Conservation (phyloP, 345 rosid species). For the Salix caprea region DNA sequence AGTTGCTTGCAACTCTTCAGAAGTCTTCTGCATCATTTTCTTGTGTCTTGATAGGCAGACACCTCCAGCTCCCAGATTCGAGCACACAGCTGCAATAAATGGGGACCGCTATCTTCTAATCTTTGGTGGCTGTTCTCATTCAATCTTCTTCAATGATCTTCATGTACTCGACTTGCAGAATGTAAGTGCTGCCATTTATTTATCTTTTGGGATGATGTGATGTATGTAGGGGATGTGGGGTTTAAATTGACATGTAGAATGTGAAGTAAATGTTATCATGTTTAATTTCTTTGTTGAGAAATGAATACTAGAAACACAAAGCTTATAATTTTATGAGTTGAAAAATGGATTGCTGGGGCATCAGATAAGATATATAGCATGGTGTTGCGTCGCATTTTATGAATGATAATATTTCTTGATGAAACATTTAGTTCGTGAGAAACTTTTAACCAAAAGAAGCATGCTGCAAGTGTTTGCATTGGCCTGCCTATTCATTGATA, state of each 20-base stretch:
- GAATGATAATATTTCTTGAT: not conserved
- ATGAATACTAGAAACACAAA: not conserved
- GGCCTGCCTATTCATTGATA: not conserved
- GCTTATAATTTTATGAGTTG: not conserved
- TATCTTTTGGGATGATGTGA: not conserved
- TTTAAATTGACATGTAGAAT: not conserved
- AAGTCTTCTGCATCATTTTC: conserved; percentile 27
- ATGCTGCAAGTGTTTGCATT: not conserved
- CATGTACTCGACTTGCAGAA: conserved; percentile 85
- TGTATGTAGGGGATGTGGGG: not conserved
- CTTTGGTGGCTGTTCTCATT: conserved; percentile 97
- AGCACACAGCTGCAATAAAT: conserved; percentile 82
- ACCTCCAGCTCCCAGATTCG: conserved; percentile 94
- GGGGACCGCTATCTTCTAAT: conserved; percentile 72
- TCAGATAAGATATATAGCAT: not conserved
- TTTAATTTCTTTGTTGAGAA: not conserved
- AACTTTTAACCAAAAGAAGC: not conserved
- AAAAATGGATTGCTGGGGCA: not conserved
- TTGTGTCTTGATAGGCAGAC: conserved; percentile 69
- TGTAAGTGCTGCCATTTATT: conserved; percentile 38
- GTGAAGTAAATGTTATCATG: not conserved
- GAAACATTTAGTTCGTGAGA: not conserved
- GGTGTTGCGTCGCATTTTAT: not conserved
- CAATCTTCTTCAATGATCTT: conserved; percentile 85
- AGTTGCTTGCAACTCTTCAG: conserved; percentile 8